Base-by-base conservation (phyloP, 2,329 filamentous ascomycete genomes). In the Dryadomyces quercivorus region DNA sequence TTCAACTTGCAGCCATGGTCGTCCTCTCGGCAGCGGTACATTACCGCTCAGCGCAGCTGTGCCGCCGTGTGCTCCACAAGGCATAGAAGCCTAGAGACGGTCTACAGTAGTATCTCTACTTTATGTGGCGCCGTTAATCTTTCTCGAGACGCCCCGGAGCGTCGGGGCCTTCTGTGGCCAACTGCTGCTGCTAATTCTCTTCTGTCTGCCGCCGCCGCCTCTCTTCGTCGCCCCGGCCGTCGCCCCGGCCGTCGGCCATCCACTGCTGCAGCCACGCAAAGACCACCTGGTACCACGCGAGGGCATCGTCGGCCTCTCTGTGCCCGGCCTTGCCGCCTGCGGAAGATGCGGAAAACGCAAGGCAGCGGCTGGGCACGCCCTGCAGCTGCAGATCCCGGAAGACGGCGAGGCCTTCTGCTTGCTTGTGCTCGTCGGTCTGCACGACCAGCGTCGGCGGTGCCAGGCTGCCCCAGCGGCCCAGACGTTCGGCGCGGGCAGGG, bases 321-420 rank as follows among this genome's bases (percentile, higher is more conserved):
- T 4, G 88, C 82, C 38, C 38, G 76, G 78, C 86, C 62, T 87
- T 84, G 51, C 83, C 81, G 67, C 89, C 85, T 63, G 88, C 85
- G 0, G 84, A 79, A 62, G 90, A 91, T 63, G 88, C 85, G 0
- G 84, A 79, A 62, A 90, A 91, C 0, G 77, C 83, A 63, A 91
- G 61, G 57, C 89, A 82, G 57, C 81, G 78, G 59, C 82, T 86
- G 40, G 84, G 78, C 2, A 90, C 75, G 0, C 82, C 82, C 52
- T 76, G 73, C 15, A 76, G 75, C 68, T 90, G 85, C 26, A 91
- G 70, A 1, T 84, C 78, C 58, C 88, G 86, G 67, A 90, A 91
- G 0, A 82, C 78, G 0, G 83, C 78, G 31, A 91, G 67, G 0
- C 86, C 86, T 64, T 72, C 68, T 0, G 68, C 68, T 5, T 70